Evolutionary conservation across 768 basidiomycete species (phyloP), one percentile per base, ranked within the genome.

Genomic region (Xanthoconium stramineum): DNA sequence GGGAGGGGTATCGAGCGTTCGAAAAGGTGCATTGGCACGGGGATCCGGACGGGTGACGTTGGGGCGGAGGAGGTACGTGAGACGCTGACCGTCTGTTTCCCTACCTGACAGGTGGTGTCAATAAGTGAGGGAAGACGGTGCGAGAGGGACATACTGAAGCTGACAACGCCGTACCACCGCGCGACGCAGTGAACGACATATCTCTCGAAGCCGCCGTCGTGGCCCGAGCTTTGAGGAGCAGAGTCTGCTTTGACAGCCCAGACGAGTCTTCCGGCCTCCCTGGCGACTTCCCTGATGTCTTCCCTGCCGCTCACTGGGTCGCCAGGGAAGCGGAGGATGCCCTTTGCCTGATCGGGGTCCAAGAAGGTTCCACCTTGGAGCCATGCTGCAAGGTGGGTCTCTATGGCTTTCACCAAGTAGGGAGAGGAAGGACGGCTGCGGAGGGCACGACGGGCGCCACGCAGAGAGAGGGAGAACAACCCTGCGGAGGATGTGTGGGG

Each of bases 131-230:
- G 37, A 42, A 13, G 35, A 29, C 9, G 9, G 24, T 10, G n/a
- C 4, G n/a, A n/a, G 13, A 44, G 36, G 13, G 33, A 59, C 88
- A 63, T 69, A 89, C 89, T 92, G 76, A 85, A 93, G 73, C 87
- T 88, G 63, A 92, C 85, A 56, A 93, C 70, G 55, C 84, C 83
- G 68, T 91, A 83, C 70, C 86, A 92, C 37, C 90, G 77, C 40
- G 89, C 89, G 56, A 88, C 85, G 61, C 90, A 92, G 60, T 94
- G 91, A 7, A 92, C 83, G 45, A 92, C 81, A 63, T 89, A 92
- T 33, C 91, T 79, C 30, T 86, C 83, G 73, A 91, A 92, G 0
- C 83, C 77, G 64, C 90, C 87, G 54, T 86, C 80, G 6, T 75
- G 36, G 20, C 19, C 38, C 6, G 53, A 13, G 13, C 20, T 38